These are phyloP conservation scores for Cordyceps javanica DNA, from an alignment of 2,329 filamentous ascomycete species.

Conservation along the genomic window DNA sequence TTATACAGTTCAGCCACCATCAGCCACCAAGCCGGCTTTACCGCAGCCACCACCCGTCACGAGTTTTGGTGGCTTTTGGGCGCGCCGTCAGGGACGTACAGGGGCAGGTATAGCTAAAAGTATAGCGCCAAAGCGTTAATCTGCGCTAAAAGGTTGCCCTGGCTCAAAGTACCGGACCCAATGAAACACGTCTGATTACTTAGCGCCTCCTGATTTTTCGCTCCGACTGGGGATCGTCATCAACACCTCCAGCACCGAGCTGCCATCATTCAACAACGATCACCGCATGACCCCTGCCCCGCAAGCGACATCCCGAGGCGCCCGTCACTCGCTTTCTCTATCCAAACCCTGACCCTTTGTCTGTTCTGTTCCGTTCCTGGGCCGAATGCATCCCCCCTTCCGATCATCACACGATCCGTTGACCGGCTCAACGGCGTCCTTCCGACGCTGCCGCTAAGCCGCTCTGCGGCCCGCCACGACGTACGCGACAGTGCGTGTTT, in stretches of 20 bases:
- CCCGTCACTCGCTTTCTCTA: background rate
- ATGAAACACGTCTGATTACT: no score
- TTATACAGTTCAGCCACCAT: background rate
- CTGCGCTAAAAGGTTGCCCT: background rate
- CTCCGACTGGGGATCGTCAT: background rate
- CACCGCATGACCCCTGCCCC: background rate
- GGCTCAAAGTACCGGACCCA: background rate
- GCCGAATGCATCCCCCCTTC: slow-evolving; percentile 9
- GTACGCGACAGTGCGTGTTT: background rate
- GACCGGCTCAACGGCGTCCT: slow-evolving; percentile 11
- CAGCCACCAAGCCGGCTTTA: background rate
- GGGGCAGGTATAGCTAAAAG: background rate
- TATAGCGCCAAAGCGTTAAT: background rate
- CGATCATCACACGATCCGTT: slow-evolving; percentile 6
- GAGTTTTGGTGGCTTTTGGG: background rate
- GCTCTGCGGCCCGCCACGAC: background rate
- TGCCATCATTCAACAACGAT: background rate
- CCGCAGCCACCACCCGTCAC: background rate
- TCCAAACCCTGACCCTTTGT: background rate
- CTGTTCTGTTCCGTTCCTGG: background rate
- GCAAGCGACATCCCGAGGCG: background rate
- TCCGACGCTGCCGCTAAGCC: slow-evolving; percentile 8
- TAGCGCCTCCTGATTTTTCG: background rate
- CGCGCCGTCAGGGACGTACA: background rate
- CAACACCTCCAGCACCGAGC: background rate